Conservation (phyloP, 306 rosid genomes). For the Leucaena leucocephala region DNA sequence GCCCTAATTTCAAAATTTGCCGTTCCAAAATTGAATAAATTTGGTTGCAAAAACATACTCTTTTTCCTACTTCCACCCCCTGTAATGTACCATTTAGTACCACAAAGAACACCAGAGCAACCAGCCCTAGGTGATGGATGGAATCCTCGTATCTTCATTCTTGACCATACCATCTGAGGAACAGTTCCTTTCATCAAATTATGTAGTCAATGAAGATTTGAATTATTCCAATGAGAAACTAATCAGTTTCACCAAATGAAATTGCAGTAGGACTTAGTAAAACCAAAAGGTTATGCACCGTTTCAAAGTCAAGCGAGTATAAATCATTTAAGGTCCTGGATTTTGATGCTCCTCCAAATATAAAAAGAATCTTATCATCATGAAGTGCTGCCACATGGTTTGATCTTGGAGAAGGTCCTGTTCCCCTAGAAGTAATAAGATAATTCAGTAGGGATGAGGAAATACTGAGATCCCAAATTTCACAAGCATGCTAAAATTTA, state of each 20-base stretch:
- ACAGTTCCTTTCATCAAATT: conserved; percentile 40
- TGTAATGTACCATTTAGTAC: conserved; percentile 88
- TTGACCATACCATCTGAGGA: conserved; percentile 93
- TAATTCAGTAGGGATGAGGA: conserved; percentile 6
- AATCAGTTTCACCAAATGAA: conserved; percentile 24
- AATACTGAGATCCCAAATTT: conserved; percentile 3
- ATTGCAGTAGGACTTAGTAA: background rate
- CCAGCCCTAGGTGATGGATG: conserved; percentile 96
- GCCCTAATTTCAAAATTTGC: conserved; percentile 4
- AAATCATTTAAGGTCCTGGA: conserved; percentile 80
- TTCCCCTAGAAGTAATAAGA: conserved; percentile 62
- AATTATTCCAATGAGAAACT: conserved; percentile 27
- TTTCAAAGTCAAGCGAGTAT: conserved; percentile 92
- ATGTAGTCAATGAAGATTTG: conserved; percentile 26
- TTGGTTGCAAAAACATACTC: conserved; percentile 53
- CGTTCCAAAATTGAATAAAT: background rate
- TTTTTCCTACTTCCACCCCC: conserved; percentile 97
- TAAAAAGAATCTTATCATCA: conserved; percentile 73
- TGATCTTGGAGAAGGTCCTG: conserved; percentile 87
- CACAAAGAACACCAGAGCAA: conserved; percentile 76
- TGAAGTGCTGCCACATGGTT: conserved; percentile 85
- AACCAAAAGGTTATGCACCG: conserved; percentile 59
- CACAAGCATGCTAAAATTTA: conserved; percentile 23
- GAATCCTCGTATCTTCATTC: conserved; percentile 79
- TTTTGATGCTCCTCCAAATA: conserved; percentile 93